A percentile compares a stretch with the other conserved stretches of the same genome.
Conservation (phyloP, 345 rosid species). For the Turritis glabra region DNA sequence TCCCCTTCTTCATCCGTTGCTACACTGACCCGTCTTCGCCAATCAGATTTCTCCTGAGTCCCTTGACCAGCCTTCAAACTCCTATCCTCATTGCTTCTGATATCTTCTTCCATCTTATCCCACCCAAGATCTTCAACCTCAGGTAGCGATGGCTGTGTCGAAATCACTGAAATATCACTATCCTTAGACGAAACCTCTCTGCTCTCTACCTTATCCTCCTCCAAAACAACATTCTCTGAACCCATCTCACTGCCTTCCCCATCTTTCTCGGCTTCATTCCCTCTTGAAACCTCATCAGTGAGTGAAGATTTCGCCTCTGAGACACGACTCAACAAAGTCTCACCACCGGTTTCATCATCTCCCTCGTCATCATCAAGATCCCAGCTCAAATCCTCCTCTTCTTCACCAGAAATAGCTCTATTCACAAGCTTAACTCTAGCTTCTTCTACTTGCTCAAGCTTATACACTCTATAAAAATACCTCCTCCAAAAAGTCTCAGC, state of each 20-base stretch:
- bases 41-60: conserved; percentile 42
- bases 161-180: conserved; percentile 66
- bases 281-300: too few species aligned
- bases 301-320: too few species aligned
- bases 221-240: conserved; percentile 25
- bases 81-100: conserved; percentile 46
- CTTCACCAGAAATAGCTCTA: conserved; percentile 56
- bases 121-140: conserved; percentile 79
- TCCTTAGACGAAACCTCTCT: conserved; percentile 55
- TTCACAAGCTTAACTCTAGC: conserved; percentile 66
- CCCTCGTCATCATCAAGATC: conserved; percentile 66
- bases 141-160: conserved; percentile 51
- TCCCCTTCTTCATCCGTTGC: conserved; percentile 61
- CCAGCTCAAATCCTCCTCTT: conserved; percentile 82
- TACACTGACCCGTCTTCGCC: conserved; percentile 50
- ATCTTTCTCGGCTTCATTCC: too few species aligned
- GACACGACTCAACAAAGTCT: background rate
- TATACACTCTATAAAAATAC: conserved; percentile 58
- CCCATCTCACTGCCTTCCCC: background rate
- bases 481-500: conserved; percentile 59
- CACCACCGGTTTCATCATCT: conserved; percentile 23
- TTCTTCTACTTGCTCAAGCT: conserved; percentile 62
- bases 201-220: conserved; percentile 38
- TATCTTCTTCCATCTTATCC: conserved; percentile 77
- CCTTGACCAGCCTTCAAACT: conserved; percentile 17